Evolutionary conservation across 768 basidiomycete species (phyloP), one percentile per base, ranked within the genome.

Genomic region (Kwoniella europaea): DNA sequence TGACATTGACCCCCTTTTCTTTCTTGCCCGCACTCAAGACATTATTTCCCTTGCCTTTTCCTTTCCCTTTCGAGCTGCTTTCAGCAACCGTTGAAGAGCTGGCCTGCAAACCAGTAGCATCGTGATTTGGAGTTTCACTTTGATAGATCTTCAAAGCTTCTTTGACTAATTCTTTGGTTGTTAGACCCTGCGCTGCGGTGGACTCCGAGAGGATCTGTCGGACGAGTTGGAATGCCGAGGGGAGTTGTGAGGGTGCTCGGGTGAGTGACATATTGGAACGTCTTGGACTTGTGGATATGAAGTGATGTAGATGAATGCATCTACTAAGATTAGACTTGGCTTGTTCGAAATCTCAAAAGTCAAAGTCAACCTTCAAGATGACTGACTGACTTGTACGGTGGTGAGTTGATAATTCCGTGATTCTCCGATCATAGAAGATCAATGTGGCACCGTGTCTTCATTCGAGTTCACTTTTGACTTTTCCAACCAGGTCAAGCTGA

Each of bases 171-270:
- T 68, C 71, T 18, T 53, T 53, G n/a, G 66, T 68, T 22, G 71
- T 64, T 27, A 60, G 22, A 10, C 67, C 58, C 10, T 50, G 35
- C 13, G 57, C 10, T n/a, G 54, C 35, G 18, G 44, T 35, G 16
- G 54, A 9, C 2, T 46, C 18, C 1, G 71, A 64, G 4, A 73
- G 56, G 53, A 73, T 66, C 12, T 52, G 44, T 4, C 56, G 68
- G 24, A 73, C 63, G 13, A 73, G 54, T 27, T 50, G 52, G 64
- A 69, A 69, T 20, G 71, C 71, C 9, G 4, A 53, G 9, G 71
- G 65, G 3, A 65, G 54, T 4, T 42, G 35, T 2, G 57, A 61
- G 9, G 57, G 24, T 16, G 69, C 6, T 7, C 63, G 59, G 10
- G 54, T 55, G 15, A 68, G 61, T 10, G 67, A 68, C n/a, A n/a